Percentiles rank a stretch among this genome's conserved stretches.
These are phyloP conservation scores for Mycena leptocephala DNA, from an alignment of 768 basidiomycete species.

Conservation along the genomic window DNA sequence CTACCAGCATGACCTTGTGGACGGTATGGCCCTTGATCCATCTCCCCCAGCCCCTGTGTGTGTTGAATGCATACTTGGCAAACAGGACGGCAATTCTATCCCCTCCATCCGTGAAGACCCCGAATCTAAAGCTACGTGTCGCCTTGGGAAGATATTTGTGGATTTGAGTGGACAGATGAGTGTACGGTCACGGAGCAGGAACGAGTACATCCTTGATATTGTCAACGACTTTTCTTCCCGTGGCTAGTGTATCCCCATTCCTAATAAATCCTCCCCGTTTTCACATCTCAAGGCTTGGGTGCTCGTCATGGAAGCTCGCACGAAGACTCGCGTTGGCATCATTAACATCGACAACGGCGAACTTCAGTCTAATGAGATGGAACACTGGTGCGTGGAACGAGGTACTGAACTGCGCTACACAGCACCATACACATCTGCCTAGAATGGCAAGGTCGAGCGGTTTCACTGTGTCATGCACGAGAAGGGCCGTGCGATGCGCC, in stretches of 20 bases:
- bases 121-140: constrained; percentile 38
- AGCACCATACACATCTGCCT: constrained; percentile 52
- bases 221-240: constrained; percentile 50
- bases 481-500: constrained; percentile 46
- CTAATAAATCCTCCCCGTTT: constrained; percentile 45
- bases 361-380: constrained; percentile 28
- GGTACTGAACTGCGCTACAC: constrained; percentile 41
- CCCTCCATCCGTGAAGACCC: constrained; percentile 46
- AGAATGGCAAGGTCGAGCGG: constrained; percentile 55
- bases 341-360: constrained; percentile 44
- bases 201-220: constrained; percentile 51
- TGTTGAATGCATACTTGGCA: constrained; percentile 53
- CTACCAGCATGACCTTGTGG: background rate
- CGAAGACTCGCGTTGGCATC: constrained; percentile 29
- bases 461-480: constrained; percentile 52
- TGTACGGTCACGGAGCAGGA: constrained; percentile 43
- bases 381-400: constrained; percentile 19
- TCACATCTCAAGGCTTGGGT: constrained; percentile 47
- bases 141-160: constrained; percentile 49
- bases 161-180: constrained; percentile 46
- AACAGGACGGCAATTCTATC: constrained; percentile 52
- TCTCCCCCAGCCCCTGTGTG: background rate
- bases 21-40: background rate
- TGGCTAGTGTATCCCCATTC: constrained; percentile 51
- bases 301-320: constrained; percentile 39